Percentiles rank a stretch among this genome's conserved stretches.
These are phyloP conservation scores for Ustulina deusta DNA, from an alignment of 2,329 filamentous ascomycete genomes.

Conservation along the genomic window DNA sequence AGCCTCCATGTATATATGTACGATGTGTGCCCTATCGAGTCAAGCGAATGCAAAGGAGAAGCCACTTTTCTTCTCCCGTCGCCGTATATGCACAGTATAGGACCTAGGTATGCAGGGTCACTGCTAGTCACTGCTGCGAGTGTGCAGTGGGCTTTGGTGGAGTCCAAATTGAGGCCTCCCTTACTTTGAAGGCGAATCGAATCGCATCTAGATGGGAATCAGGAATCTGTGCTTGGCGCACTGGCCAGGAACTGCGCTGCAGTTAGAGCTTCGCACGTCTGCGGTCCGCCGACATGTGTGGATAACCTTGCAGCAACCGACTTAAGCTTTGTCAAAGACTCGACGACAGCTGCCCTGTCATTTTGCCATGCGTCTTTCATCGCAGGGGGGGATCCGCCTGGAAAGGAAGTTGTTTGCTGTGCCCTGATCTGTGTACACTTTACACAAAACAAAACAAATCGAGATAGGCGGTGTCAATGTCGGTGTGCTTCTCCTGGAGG, in stretches of 20 bases:
- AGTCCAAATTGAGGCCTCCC: constrained; percentile 37
- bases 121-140: constrained; percentile 24
- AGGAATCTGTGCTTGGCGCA: constrained; percentile 32
- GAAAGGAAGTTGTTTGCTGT: constrained; percentile 22
- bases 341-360: constrained; percentile 20
- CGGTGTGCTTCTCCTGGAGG: constrained; percentile 9
- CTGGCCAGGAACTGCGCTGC: constrained; percentile 30
- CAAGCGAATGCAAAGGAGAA: constrained; percentile 18
- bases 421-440: not conserved
- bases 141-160: constrained; percentile 34
- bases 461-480: constrained; percentile 32
- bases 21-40: not conserved
- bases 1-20: not conserved
- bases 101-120: constrained; percentile 28
- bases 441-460: not conserved
- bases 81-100: constrained; percentile 9
- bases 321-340: constrained; percentile 18
- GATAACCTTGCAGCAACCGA: constrained; percentile 21
- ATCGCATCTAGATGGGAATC: constrained; percentile 23
- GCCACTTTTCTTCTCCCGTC: constrained; percentile 26
- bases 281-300: constrained; percentile 17
- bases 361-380: constrained; percentile 29
- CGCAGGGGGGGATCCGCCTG: constrained; percentile 5
- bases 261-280: constrained; percentile 32
- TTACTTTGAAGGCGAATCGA: constrained; percentile 31